Base-by-base conservation (phyloP, 345 rosid genomes). In the Tarenaya hassleriana region DNA sequence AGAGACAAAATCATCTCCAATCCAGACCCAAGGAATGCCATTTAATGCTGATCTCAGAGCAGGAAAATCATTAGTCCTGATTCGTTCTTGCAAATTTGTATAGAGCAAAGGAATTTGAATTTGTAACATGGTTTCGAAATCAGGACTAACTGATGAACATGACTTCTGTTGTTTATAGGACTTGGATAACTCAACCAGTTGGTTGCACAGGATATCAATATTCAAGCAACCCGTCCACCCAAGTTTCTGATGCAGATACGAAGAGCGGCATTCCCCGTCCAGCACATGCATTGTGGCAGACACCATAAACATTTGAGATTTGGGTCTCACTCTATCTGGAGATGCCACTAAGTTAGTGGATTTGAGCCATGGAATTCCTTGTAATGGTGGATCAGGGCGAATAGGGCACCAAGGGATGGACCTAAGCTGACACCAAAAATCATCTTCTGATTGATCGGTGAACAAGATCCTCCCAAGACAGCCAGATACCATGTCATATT, bases 11-110 rank as follows among this genome's bases (percentile, higher is more conserved):
- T 84, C 86, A 69, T 86, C 97, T 40, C 97, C 90, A 60, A 79
- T 80, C 97, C 97, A 90, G 66, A 90, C 82, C 90, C 86, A 90
- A 45, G 94, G 70, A 65, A 86, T 72, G 60, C 83, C 90, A 52
- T 71, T 69, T 53, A 90, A 53, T 73, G 76, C 76, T 56, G 86
- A 73, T 69, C 73, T 78, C 47, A 90, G 61, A 60, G 62, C 68
- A 56, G 46, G 16, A 47, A 86, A 82, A 51, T 83, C 84, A 73
- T 80, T 73, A 27, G 73, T 71, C 53, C 84, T 76, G 58, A 78
- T 63, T 52, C 55, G 73, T 58, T 72, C 86, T 67, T 81, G 90
- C 65, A 90, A 61, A 60, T 66, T 72, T 29, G 81, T 66, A 65
- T 83, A 90, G 37, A 90, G 81, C 35, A 55, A 54, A 33, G 77